A percentile compares a stretch with the other conserved stretches of the same genome.
These are phyloP conservation scores for Pseudocohnilembus persalinus DNA, from an alignment of 169 alveolate species.

Conservation along the genomic window DNA sequence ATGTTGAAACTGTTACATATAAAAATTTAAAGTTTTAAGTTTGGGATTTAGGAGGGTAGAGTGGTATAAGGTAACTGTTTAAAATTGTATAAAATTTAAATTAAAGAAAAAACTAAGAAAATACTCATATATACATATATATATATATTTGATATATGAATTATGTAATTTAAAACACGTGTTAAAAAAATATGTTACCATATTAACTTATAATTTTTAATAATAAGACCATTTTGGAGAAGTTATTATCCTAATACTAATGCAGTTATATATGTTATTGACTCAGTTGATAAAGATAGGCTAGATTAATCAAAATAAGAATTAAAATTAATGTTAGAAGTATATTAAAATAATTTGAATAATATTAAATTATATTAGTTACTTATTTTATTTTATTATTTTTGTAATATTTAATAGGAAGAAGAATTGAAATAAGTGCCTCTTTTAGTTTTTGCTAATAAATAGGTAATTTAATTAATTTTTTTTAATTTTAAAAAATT, in stretches of 20 bases:
- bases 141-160: no score
- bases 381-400: neutral
- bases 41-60: conserved; percentile 90
- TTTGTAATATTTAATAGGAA: conserved; percentile 36
- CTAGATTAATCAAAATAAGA: conserved; percentile 79
- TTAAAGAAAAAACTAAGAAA: no score
- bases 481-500: neutral
- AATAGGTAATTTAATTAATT: conserved; percentile 32
- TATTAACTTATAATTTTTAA: no score
- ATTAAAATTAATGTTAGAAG: conserved; percentile 66
- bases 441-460: conserved; percentile 81
- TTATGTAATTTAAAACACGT: no score
- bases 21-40: conserved; percentile 79
- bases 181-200: no score
- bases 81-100: neutral
- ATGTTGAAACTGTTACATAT: conserved; percentile 81
- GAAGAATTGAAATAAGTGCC: conserved; percentile 86
- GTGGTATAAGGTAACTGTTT: conserved; percentile 70
- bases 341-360: neutral
- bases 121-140: no score
- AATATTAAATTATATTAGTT: neutral
- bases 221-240: conserved; percentile 79
- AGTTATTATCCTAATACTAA: conserved; percentile 84
- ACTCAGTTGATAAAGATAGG: conserved; percentile 82
- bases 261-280: conserved; percentile 84